Evolutionary conservation across 1,139 yeast genomes (phyloP).

Genomic region (Protomyces gravidus): DNA sequence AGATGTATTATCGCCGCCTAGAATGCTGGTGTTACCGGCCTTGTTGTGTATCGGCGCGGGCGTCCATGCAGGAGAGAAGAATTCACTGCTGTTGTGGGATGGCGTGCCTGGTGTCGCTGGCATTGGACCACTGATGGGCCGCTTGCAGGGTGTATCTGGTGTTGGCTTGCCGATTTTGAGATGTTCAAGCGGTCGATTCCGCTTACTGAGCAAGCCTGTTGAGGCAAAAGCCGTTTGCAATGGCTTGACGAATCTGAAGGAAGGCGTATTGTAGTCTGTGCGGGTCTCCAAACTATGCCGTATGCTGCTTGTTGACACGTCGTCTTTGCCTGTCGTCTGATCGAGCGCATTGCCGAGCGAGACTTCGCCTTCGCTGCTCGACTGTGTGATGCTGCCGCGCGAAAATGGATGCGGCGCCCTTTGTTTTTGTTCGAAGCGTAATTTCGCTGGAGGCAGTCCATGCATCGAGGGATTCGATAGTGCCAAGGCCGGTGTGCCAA

Average conservation of each 20-base stretch:
- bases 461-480: slow-evolving; percentile 33
- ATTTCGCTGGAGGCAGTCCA: slow-evolving; percentile 13
- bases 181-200: slow-evolving; percentile 43
- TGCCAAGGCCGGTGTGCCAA: slow-evolving; percentile 30
- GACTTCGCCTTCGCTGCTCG: slow-evolving; percentile 28
- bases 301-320: not conserved
- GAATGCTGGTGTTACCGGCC: not conserved
- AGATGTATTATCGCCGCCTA: not conserved
- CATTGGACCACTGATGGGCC: slow-evolving; percentile 41
- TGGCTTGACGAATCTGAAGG: slow-evolving; percentile 73
- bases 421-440: not conserved
- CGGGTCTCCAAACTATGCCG: slow-evolving; percentile 2
- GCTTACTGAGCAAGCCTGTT: slow-evolving; percentile 69
- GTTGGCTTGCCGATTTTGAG: slow-evolving; percentile 15
- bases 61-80: slow-evolving; percentile 10
- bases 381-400: slow-evolving; percentile 31
- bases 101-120: slow-evolving; percentile 29
- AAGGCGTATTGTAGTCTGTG: slow-evolving; percentile 41
- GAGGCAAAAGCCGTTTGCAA: slow-evolving; percentile 79
- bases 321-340: slow-evolving; percentile 10
- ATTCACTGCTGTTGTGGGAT: slow-evolving; percentile 26
- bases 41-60: not conserved
- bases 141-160: slow-evolving; percentile 84
- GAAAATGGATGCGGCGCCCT: slow-evolving; percentile 33
- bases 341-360: not conserved